Percentiles rank a stretch among this genome's conserved stretches.
phyloP scores from a whole-genome alignment of 257 asterid genomes.

The Handroanthus guayacan region DNA sequence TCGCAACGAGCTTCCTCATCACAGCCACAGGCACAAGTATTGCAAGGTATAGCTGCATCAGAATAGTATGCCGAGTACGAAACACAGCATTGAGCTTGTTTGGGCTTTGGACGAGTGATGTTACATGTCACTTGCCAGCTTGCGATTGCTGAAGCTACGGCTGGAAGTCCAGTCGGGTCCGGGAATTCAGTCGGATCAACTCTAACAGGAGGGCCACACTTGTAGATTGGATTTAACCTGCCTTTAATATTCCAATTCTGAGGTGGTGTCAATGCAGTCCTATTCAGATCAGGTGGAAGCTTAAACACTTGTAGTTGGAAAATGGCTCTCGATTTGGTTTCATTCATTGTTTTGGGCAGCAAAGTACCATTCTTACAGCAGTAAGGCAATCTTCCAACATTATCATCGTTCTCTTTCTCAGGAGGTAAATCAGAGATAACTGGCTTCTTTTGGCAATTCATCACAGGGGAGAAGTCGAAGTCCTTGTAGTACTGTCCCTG shows the following conservation, averaged over 20 bases:
- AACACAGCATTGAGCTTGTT: conserved; percentile 59
- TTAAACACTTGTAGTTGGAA: conserved; percentile 68
- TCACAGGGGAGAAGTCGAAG: conserved; percentile 57
- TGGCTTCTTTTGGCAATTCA: conserved; percentile 57
- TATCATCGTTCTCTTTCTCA: conserved; percentile 57
- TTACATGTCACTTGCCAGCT: conserved; percentile 67
- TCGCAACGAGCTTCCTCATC: conserved; percentile 40
- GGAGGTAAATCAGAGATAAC: conserved; percentile 63
- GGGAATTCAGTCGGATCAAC: conserved; percentile 56
- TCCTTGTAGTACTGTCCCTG: conserved; percentile 60
- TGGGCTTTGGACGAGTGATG: conserved; percentile 58
- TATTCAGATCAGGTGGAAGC: conserved; percentile 62
- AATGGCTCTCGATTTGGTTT: conserved; percentile 53
- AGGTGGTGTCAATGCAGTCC: conserved; percentile 64
- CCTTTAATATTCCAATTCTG: conserved; percentile 66
- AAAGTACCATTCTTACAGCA: conserved; percentile 67
- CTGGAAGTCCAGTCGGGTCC: conserved; percentile 52
- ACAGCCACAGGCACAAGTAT: conserved; percentile 74
- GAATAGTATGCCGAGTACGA: conserved; percentile 66
- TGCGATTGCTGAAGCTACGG: conserved; percentile 49
- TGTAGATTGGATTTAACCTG: conserved; percentile 53
- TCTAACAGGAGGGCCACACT: conserved; percentile 62
- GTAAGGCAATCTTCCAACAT: conserved; percentile 59
- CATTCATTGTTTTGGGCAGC: conserved; percentile 59
- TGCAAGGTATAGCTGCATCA: conserved; percentile 59